phyloP scores from a whole-genome alignment of 2,329 filamentous ascomycete genomes.

The Neofusicoccum parvum region DNA sequence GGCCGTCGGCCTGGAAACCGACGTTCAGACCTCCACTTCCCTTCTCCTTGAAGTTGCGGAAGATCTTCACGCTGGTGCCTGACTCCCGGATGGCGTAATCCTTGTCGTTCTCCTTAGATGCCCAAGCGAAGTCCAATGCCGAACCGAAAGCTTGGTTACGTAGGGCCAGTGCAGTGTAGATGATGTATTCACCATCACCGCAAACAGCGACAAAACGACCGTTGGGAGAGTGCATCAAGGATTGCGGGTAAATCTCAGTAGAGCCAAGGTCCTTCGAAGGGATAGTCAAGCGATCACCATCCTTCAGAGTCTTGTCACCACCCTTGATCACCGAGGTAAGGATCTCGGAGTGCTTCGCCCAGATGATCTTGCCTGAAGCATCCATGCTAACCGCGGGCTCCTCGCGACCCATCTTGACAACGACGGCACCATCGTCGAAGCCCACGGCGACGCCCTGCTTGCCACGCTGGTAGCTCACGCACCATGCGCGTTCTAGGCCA shows the following conservation, averaged over 20 bases:
- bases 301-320: conserved; percentile 80
- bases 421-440: conserved; percentile 96
- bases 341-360: conserved; percentile 93
- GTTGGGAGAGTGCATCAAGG: conserved; percentile 92
- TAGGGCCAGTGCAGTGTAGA: conserved; percentile 95
- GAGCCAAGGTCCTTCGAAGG: conserved; percentile 93
- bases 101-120: conserved; percentile 94
- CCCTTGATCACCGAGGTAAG: conserved; percentile 94
- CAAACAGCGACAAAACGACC: conserved; percentile 87
- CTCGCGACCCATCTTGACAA: conserved; percentile 96
- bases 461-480: conserved; percentile 91
- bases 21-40: conserved; percentile 79
- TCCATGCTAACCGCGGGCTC: conserved; percentile 99
- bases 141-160: conserved; percentile 97
- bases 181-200: conserved; percentile 97
- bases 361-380: conserved; percentile 90
- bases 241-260: conserved; percentile 96
- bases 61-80: conserved; percentile 90
- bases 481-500: conserved; percentile 94
- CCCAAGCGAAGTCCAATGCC: conserved; percentile 95
- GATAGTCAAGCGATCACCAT: conserved; percentile 82
- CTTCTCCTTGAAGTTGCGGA: conserved; percentile 97
- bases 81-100: conserved; percentile 98
- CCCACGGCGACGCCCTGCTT: conserved; percentile 94
- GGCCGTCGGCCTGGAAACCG: conserved; percentile 89